Evolutionary conservation across 176 grass and related monocot genomes (phyloP).

Genomic region (Oryza coarctata): DNA sequence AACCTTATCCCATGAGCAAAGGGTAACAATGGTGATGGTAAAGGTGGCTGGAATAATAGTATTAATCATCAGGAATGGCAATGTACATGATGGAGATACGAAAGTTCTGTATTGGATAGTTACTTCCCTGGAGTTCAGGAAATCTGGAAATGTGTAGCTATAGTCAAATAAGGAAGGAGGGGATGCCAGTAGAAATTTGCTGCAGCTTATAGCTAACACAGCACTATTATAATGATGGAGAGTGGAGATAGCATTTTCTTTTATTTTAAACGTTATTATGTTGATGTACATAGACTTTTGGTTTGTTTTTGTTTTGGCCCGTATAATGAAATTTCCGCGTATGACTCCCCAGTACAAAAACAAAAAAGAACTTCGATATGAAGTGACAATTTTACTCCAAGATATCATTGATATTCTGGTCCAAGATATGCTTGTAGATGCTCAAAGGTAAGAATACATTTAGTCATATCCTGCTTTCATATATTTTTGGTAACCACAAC

Average conservation of each 20-base stretch:
- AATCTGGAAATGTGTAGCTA: neutral
- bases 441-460: constrained; percentile 59
- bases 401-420: constrained; percentile 85
- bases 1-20: neutral
- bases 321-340: constrained; percentile 27
- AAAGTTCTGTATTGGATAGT: neutral
- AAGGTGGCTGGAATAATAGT: neutral
- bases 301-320: neutral
- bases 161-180: neutral
- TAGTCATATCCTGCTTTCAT: constrained; percentile 9
- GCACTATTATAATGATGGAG: neutral
- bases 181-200: neutral
- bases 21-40: neutral
- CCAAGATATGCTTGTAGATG: constrained; percentile 87
- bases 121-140: neutral
- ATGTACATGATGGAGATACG: neutral
- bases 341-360: constrained; percentile 62
- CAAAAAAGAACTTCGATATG: constrained; percentile 54
- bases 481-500: constrained; percentile 23
- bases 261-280: constrained; percentile 15
- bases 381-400: constrained; percentile 84
- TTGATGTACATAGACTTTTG: neutral
- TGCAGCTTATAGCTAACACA: neutral
- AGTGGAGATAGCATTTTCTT: neutral
- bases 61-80: neutral